Base-by-base conservation (phyloP, 495 filamentous ascomycete genomes). In the Xylaria cubensis region DNA sequence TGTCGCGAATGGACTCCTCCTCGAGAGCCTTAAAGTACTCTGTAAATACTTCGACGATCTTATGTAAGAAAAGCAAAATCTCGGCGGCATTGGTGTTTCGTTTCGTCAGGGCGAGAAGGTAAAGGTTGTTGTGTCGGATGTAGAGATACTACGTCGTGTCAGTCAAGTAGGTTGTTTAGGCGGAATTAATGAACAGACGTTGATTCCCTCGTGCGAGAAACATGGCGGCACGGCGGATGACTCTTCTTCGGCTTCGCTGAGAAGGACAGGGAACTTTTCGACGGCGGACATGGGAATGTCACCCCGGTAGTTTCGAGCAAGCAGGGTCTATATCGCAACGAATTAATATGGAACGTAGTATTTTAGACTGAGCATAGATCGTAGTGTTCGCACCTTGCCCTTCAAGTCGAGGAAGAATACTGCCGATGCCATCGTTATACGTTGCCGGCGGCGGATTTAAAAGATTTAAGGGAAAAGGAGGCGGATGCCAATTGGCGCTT, bases 21-120 rank as follows among this genome's bases (percentile, higher is more conserved):
- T 99, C 97, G 66, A 99, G 88, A 77, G 97, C 95, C 81, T 99
- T 99, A 87, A 99, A 99, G 85, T 99, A 99, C 81, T 99, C 97
- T 55, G 97, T 98, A 79, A 99, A 98, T 61, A 98, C 97, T 83
- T 98, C 97, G 75, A 99, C 97, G 64, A 99, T 87, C 82, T 97
- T 96, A 85, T 99, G 97, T 74, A 99, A 89, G 86, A 98, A 99
- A 41, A 99, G 91, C 53, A 99, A 88, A 78, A 98, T 97, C 83
- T 98, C 96, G 83, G 97, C 93, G 77, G 97, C 97, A 89, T 98
- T 98, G 76, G 94, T 97, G 83, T 99, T 99, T 78, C 96, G 92
- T 86, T 98, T 98, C 55, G 97, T 98, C 72, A 99, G 88, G 70
- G 97, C 96, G 77, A 99, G 94, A 78, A 99, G 93, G 82, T 97